Evolutionary conservation across 139 green algal species (phyloP), one percentile per base, ranked within the genome.

Genomic region (Coelastrella sp.): DNA sequence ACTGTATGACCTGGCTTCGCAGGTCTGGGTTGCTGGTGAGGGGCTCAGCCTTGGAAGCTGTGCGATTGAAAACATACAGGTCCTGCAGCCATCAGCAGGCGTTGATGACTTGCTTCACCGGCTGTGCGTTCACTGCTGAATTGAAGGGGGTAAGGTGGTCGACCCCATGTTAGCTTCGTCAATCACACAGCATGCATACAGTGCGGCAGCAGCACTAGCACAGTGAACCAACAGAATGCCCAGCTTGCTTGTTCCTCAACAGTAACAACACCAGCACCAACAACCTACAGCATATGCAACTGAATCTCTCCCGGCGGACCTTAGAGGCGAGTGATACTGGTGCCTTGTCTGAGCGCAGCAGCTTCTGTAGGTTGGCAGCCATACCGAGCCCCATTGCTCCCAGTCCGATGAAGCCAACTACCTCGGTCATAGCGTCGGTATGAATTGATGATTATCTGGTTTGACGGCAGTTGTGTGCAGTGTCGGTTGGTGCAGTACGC

Each of bases 341-440:
- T 61, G 68, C 54, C 8, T 73, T 13, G 13, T 82, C 71, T 64
- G 22, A 73, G 20, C 57, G 83, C 56, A 76, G 54, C 14, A 85
- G 85, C 58, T 23, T 71, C 60, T 64, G 47, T 32, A 74, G 54
- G 80, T 85, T 90, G 56, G 57, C 79, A 56, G 87, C 78, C 87
- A 87, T 91, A 7, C 60, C 64, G 6, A 47, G 7, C 13, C 88
- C 88, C 88, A 92, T 92, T 4, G 88, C 88, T 61, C 88, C 88
- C 22, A 92, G 60, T n/a, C 88, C 88, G 19, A 89, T 66, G 16
- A 86, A 92, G 5, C 88, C 88, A 13, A 92, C 17, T 20, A 32
- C 11, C 80, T 91, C 88, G 22, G 74, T 58, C 74, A 80, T 80
- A 17, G 3, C 8, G 8, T 32, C 16, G 7, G 17, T 8, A 22